Conservation (phyloP, 768 basidiomycete genomes). For the Tulasnella sp. region DNA sequence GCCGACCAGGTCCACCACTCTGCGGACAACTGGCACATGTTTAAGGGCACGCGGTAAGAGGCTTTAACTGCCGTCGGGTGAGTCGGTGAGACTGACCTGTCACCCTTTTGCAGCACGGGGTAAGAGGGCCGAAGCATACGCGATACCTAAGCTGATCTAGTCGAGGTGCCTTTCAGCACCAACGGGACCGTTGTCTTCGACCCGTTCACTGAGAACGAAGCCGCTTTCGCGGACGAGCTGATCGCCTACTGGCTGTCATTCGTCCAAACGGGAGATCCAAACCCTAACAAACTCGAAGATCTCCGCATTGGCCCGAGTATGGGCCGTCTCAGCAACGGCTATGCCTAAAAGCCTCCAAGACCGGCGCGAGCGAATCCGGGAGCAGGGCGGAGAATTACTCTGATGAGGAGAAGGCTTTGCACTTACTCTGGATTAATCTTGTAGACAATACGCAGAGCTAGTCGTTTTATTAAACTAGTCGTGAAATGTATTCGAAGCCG, state of each 20-base stretch:
- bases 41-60: neutral
- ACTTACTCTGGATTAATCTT: neutral
- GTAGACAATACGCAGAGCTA: neutral
- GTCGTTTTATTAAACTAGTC: neutral
- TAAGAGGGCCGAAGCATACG: neutral
- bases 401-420: neutral
- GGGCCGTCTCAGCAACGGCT: neutral
- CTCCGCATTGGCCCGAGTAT: constrained; percentile 10
- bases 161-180: neutral
- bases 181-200: constrained; percentile 11
- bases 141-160: neutral
- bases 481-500: neutral
- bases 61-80: neutral
- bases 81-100: neutral
- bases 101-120: neutral
- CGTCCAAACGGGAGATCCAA: constrained; percentile 7
- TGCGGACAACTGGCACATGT: constrained; percentile 3
- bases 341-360: neutral
- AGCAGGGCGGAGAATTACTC: neutral
- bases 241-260: constrained; percentile 12
- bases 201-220: neutral
- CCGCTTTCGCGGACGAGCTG: constrained; percentile 6
- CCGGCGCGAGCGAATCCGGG: neutral
- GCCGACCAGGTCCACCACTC: neutral
- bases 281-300: constrained; percentile 3